These are phyloP conservation scores for Phoma sp. DNA, from an alignment of 2,329 filamentous ascomycete genomes.

Conservation along the genomic window DNA sequence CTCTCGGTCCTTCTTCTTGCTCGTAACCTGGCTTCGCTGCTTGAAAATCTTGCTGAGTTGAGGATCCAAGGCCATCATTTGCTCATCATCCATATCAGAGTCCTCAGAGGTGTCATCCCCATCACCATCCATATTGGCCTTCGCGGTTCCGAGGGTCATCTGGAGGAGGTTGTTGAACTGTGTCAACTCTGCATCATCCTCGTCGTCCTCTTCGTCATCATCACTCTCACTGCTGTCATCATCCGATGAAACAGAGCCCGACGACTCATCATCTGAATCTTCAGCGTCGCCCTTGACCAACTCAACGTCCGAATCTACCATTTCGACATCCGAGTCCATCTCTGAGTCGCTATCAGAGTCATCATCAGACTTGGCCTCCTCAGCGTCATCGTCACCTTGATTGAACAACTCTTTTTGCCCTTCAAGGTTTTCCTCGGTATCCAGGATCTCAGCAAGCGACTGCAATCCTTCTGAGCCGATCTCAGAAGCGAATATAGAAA, in stretches of 20 bases:
- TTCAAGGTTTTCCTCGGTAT: conserved; percentile 78
- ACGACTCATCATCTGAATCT: conserved; percentile 33
- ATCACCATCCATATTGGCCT: conserved; percentile 64
- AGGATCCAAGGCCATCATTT: conserved; percentile 89
- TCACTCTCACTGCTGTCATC: conserved; percentile 33
- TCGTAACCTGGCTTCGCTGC: conserved; percentile 69
- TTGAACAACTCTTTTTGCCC: conserved; percentile 90
- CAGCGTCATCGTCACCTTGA: conserved; percentile 56
- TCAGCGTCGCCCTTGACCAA: conserved; percentile 36
- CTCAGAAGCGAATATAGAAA: conserved; percentile 78
- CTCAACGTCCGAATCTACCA: conserved; percentile 43
- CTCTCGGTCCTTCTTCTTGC: conserved; percentile 83
- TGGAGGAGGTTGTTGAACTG: conserved; percentile 79
- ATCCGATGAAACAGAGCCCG: conserved; percentile 24
- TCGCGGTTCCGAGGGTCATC: conserved; percentile 73
- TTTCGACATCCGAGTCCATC: conserved; percentile 55
- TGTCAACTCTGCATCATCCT: conserved; percentile 62
- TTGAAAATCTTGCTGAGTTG: conserved; percentile 87
- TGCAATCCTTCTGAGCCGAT: conserved; percentile 77
- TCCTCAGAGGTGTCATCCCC: conserved; percentile 67
- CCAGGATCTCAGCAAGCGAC: conserved; percentile 72
- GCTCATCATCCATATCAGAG: conserved; percentile 90
- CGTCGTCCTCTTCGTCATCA: conserved; percentile 53
- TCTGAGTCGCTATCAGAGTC: conserved; percentile 57
- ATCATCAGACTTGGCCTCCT: conserved; percentile 53